These are phyloP conservation scores for Heterobasidion parviporum DNA, from an alignment of 1,284 basidiomycete species.

Conservation along the genomic window DNA sequence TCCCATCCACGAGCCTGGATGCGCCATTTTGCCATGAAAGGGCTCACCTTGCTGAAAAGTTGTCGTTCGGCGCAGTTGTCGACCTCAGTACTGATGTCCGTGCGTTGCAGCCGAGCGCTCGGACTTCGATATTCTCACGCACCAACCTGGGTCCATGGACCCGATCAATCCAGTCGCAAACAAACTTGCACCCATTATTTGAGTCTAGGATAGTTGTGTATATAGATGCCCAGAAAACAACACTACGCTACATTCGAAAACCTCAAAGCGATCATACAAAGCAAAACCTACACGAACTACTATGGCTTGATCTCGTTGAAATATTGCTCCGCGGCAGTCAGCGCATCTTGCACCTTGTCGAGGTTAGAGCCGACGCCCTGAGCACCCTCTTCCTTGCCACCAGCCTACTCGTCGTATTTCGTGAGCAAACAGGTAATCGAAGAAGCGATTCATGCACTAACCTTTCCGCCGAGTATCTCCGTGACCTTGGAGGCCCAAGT, in stretches of 20 bases:
- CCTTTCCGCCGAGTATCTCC: constrained; percentile 84
- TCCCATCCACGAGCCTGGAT: not conserved
- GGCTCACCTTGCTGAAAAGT: not conserved
- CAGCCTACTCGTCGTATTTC: constrained; percentile 46
- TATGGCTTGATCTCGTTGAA: constrained; percentile 15
- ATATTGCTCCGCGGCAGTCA: constrained; percentile 48
- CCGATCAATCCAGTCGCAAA: not conserved
- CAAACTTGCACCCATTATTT: too few relatives aligned
- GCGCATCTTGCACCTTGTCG: constrained; percentile 62
- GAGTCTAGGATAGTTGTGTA: too few relatives aligned
- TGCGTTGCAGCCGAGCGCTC: not conserved
- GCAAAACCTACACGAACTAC: not conserved
- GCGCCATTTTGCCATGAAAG: not conserved
- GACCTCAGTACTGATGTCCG: not conserved
- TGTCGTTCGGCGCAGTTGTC: not conserved
- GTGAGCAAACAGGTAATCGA: constrained; percentile 17
- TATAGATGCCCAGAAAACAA: not conserved
- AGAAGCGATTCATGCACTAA: constrained; percentile 21
- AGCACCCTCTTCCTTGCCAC: constrained; percentile 85
- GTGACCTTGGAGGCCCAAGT: constrained; percentile 76
- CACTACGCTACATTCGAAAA: not conserved
- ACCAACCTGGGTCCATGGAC: not conserved
- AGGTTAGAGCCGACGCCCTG: constrained; percentile 78
- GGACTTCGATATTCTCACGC: not conserved
- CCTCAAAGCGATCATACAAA: not conserved